A percentile compares a stretch with the other conserved stretches of the same genome.
Evolutionary conservation across 371 early-diverging fungal genomes (phyloP).

Genomic region (Mortierella sp.): DNA sequence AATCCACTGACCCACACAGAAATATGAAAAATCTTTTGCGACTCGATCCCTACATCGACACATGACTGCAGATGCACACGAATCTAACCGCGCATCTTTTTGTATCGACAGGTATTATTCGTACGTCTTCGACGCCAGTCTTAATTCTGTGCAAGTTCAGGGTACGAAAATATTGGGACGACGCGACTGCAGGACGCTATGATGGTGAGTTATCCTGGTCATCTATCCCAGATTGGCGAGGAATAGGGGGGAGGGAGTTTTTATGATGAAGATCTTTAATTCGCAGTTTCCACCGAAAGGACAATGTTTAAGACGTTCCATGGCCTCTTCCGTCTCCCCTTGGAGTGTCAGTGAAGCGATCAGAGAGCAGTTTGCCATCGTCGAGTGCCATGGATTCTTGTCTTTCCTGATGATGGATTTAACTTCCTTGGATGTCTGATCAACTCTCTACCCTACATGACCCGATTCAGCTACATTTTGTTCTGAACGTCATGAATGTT

Average conservation of each 20-base stretch:
- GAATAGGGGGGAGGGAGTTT: background rate
- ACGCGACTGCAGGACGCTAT: background rate
- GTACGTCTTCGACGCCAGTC: too few species aligned
- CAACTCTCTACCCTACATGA: background rate
- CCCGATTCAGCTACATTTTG: background rate
- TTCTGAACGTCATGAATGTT: too few species aligned
- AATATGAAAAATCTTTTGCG: background rate
- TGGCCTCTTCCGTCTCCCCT: conserved; percentile 35
- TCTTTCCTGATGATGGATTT: conserved; percentile 49
- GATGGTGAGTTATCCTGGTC: background rate
- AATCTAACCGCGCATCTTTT: too few species aligned
- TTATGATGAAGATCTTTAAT: conserved; percentile 51
- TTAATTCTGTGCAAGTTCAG: too few species aligned
- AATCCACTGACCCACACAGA: conserved; percentile 53
- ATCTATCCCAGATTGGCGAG: background rate
- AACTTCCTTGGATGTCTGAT: conserved; percentile 61
- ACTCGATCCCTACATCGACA: background rate
- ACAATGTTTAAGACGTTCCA: conserved; percentile 53
- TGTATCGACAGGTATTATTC: too few species aligned
- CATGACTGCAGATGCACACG: too few species aligned
- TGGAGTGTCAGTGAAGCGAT: conserved; percentile 49
- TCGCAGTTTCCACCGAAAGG: conserved; percentile 61
- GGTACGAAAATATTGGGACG: too few species aligned
- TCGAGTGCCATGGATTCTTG: conserved; percentile 44
- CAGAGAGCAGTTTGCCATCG: conserved; percentile 58